phyloP scores from a whole-genome alignment of 768 basidiomycete genomes.

The Lyophyllum atratum region DNA sequence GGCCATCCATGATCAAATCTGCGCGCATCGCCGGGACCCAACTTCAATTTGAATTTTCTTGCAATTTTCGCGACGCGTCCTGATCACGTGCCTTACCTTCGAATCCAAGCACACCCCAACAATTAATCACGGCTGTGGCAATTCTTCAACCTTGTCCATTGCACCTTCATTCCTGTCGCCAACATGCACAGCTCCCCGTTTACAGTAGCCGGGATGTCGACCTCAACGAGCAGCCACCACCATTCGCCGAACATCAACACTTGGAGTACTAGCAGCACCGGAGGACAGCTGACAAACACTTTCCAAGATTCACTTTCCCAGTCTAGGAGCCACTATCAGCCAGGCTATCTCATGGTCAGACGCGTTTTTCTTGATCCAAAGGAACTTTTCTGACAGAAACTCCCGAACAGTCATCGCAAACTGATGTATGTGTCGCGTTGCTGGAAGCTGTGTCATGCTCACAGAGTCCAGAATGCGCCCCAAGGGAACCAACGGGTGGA shows the following conservation, averaged over 20 bases:
- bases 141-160: background rate
- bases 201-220: constrained; percentile 62
- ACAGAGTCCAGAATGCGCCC: constrained; percentile 38
- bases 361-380: background rate
- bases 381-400: background rate
- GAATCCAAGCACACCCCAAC: background rate
- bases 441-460: background rate
- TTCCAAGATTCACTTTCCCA: constrained; percentile 71
- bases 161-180: background rate
- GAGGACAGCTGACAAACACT: constrained; percentile 43
- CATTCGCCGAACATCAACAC: constrained; percentile 49
- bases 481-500: constrained; percentile 66
- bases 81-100: too few relatives aligned
- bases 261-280: constrained; percentile 53
- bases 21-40: too few relatives aligned
- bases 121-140: background rate
- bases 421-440: constrained; percentile 42
- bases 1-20: too few relatives aligned
- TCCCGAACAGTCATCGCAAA: constrained; percentile 46
- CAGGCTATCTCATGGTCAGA: constrained; percentile 79
- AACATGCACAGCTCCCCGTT: constrained; percentile 49
- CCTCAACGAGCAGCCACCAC: constrained; percentile 47
- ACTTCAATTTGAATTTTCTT: too few relatives aligned
- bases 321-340: constrained; percentile 76
- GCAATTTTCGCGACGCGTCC: too few relatives aligned